phyloP scores from a whole-genome alignment of 805 yeast genomes.

The Candida railenensis region DNA sequence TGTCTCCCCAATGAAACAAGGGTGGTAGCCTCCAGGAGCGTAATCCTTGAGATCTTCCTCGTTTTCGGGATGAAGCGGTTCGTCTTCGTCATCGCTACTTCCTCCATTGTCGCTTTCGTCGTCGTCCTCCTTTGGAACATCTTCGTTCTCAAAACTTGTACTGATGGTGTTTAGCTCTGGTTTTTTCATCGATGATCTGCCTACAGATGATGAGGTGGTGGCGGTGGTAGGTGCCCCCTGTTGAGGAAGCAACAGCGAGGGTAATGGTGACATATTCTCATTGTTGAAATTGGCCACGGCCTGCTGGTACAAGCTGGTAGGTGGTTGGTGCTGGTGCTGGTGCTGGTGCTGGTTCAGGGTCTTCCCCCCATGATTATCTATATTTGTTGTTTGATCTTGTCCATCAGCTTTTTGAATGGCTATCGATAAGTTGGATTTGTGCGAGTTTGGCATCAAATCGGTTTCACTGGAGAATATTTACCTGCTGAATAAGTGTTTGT shows the following conservation, averaged over 20 bases:
- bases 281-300: slow-evolving; percentile 14
- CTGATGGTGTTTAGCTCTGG: slow-evolving; percentile 38
- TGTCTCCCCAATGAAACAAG: slow-evolving; percentile 83
- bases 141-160: slow-evolving; percentile 28
- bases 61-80: slow-evolving; percentile 41
- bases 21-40: slow-evolving; percentile 93
- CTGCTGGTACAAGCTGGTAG: slow-evolving; percentile 10
- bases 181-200: slow-evolving; percentile 25
- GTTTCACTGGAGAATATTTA: not conserved
- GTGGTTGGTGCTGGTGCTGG: slow-evolving; percentile 6
- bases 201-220: slow-evolving; percentile 30
- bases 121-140: slow-evolving; percentile 12
- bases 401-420: slow-evolving; percentile 45
- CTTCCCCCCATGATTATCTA: slow-evolving; percentile 16
- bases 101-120: slow-evolving; percentile 20
- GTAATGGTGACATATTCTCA: slow-evolving; percentile 9
- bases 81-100: slow-evolving; percentile 19
- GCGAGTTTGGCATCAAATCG: slow-evolving; percentile 17
- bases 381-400: slow-evolving; percentile 2
- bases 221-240: slow-evolving; percentile 29
- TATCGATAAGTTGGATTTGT: slow-evolving; percentile 40
- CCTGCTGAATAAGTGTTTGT: not conserved
- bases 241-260: slow-evolving; percentile 19
- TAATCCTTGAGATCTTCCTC: slow-evolving; percentile 90
- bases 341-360: slow-evolving; percentile 11